Evolutionary conservation across 345 rosid genomes (phyloP).

Genomic region (Gossypium bickii): DNA sequence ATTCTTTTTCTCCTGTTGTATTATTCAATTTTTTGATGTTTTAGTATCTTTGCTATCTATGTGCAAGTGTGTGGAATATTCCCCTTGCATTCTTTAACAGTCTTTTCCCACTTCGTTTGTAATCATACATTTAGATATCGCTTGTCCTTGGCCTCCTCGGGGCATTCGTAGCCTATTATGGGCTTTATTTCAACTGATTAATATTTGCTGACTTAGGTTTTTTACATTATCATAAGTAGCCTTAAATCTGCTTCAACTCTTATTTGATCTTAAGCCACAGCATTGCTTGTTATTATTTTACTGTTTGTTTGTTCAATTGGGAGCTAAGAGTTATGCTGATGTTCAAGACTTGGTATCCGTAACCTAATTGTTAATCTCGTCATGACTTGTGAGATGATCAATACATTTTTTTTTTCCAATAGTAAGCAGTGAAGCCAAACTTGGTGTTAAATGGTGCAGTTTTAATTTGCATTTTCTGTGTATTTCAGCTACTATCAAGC

Average conservation of each 20-base stretch:
- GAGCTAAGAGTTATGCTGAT: background rate
- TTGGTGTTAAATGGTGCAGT: background rate
- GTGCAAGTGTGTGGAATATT: background rate
- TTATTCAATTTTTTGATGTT: background rate
- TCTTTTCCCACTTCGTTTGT: background rate
- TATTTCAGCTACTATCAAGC: conserved; percentile 70
- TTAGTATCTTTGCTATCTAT: background rate
- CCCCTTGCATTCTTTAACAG: background rate
- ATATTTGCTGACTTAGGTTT: background rate
- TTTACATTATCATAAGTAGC: background rate
- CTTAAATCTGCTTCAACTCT: background rate
- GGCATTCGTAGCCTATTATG: background rate
- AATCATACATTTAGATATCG: background rate
- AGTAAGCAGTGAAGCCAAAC: background rate
- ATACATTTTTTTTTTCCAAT: background rate
- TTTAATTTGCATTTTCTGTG: background rate
- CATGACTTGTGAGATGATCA: background rate
- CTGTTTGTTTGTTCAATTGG: background rate
- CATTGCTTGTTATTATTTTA: background rate
- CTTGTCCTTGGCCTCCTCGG: background rate
- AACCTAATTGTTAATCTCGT: background rate
- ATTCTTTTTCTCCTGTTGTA: background rate
- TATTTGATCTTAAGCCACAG: background rate
- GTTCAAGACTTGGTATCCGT: background rate
- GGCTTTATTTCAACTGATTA: background rate